These are phyloP conservation scores for Esteya vermicola DNA, from an alignment of 2,329 filamentous ascomycete species.

Conservation along the genomic window DNA sequence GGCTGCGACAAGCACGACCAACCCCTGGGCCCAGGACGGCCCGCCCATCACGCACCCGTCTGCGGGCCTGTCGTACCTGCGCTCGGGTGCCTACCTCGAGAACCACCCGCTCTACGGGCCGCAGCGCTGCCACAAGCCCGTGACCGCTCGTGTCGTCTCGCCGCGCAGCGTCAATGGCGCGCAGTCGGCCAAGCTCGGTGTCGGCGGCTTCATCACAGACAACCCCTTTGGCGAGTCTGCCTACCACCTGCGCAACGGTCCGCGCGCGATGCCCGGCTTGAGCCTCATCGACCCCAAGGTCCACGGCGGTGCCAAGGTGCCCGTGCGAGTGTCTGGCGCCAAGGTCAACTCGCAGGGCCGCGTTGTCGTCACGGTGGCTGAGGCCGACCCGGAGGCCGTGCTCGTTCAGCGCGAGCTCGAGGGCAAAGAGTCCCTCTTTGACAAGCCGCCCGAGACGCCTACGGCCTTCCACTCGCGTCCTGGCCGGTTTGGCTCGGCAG, in stretches of 20 bases:
- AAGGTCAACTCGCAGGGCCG: constrained; percentile 35
- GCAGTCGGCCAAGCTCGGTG: constrained; percentile 29
- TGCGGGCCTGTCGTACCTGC: constrained; percentile 46
- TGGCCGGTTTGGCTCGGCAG: too few relatives aligned
- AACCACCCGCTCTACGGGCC: constrained; percentile 50
- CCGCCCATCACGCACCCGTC: constrained; percentile 49
- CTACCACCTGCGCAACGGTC: constrained; percentile 19
- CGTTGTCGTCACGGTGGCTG: constrained; percentile 28
- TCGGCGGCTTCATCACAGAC: constrained; percentile 39
- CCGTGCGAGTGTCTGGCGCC: constrained; percentile 29
- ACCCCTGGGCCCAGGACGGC: constrained; percentile 35
- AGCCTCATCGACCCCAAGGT: constrained; percentile 29
- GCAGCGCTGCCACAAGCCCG: constrained; percentile 32
- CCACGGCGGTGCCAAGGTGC: constrained; percentile 39
- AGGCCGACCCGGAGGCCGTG: constrained; percentile 22
- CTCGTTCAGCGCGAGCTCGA: constrained; percentile 31
- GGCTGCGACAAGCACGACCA: constrained; percentile 10
- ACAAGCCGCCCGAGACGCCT: constrained; percentile 13
- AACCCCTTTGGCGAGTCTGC: constrained; percentile 26
- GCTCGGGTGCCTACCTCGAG: constrained; percentile 37
- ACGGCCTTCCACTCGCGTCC: too few relatives aligned
- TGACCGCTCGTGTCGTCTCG: constrained; percentile 35
- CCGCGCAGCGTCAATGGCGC: constrained; percentile 20
- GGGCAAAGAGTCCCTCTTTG: constrained; percentile 20
- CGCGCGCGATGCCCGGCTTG: constrained; percentile 18